phyloP scores from a whole-genome alignment of 805 yeast genomes.

The Metschnikowia aberdeeniae region DNA sequence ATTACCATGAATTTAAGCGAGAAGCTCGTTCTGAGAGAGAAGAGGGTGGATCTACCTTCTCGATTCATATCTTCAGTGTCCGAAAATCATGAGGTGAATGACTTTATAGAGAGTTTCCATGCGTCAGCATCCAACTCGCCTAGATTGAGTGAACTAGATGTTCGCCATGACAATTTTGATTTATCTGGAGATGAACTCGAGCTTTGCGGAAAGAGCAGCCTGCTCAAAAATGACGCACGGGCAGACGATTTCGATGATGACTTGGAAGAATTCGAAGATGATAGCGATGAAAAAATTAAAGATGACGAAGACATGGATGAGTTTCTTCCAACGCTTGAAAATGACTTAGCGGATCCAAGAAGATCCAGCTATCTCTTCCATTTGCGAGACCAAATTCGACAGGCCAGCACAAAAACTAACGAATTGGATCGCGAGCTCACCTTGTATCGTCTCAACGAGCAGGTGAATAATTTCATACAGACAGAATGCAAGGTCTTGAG shows the following conservation, averaged over 20 bases:
- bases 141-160: constrained; percentile 30
- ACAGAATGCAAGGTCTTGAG: constrained; percentile 31
- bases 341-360: constrained; percentile 6
- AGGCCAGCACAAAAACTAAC: constrained; percentile 31
- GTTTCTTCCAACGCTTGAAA: constrained; percentile 15
- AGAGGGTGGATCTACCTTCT: neutral
- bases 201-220: constrained; percentile 22
- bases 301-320: constrained; percentile 25
- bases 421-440: constrained; percentile 34
- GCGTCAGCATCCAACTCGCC: constrained; percentile 39
- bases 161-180: constrained; percentile 30
- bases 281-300: constrained; percentile 15
- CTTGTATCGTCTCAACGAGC: constrained; percentile 30
- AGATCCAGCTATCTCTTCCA: constrained; percentile 20
- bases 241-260: constrained; percentile 24
- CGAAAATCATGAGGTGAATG: constrained; percentile 4
- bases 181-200: constrained; percentile 35
- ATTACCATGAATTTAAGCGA: constrained; percentile 29
- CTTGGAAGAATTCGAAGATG: constrained; percentile 24
- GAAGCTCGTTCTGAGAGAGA: constrained; percentile 28
- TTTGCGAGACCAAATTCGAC: constrained; percentile 32
- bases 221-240: constrained; percentile 18
- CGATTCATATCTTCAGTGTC: constrained; percentile 5
- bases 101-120: constrained; percentile 23
- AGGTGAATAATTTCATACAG: constrained; percentile 28